Conservation (phyloP, 495 filamentous ascomycete species). For the Extremus antarcticus region DNA sequence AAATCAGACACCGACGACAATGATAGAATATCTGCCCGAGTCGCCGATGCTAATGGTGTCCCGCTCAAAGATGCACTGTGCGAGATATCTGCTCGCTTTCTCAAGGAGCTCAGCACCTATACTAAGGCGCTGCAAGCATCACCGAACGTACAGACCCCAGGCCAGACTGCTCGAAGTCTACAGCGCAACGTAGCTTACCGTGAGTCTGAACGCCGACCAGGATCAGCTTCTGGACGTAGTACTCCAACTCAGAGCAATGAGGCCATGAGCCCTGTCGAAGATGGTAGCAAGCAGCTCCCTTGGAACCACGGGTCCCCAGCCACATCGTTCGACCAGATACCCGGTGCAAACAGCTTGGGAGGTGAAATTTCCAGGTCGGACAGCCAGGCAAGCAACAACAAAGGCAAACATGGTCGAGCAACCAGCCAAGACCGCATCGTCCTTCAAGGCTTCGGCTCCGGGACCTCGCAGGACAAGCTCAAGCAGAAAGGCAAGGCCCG, state of each 20-base stretch:
- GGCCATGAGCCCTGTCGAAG: conserved; percentile 5
- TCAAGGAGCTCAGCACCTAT: conserved; percentile 79
- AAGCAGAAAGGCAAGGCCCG: conserved; percentile 77
- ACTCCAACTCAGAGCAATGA: conserved; percentile 10
- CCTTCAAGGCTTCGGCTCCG: conserved; percentile 73
- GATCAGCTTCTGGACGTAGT: not conserved
- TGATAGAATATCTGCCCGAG: no score
- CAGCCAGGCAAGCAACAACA: conserved; percentile 8
- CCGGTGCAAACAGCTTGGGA: conserved; percentile 3
- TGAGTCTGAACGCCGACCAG: conserved; percentile 4
- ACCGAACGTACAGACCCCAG: conserved; percentile 67
- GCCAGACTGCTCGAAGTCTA: conserved; percentile 29
- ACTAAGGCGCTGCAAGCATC: conserved; percentile 76
- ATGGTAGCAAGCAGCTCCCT: not conserved
- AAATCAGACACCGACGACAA: conserved; percentile 79
- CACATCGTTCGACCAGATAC: conserved; percentile 14
- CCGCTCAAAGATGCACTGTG: conserved; percentile 51
- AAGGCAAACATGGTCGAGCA: conserved; percentile 29
- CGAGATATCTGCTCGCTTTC: conserved; percentile 70
- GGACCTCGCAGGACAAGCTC: conserved; percentile 58
- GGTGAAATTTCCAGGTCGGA: conserved; percentile 20
- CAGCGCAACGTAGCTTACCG: conserved; percentile 12
- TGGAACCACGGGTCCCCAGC: conserved; percentile 2
- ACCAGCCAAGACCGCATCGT: conserved; percentile 67
- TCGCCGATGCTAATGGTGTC: conserved; percentile 81